Percentiles rank a stretch among this genome's conserved stretches.
Conservation (phyloP, 225 moss, liverwort and hornwort genomes). For the Antitrichia curtipendula region DNA sequence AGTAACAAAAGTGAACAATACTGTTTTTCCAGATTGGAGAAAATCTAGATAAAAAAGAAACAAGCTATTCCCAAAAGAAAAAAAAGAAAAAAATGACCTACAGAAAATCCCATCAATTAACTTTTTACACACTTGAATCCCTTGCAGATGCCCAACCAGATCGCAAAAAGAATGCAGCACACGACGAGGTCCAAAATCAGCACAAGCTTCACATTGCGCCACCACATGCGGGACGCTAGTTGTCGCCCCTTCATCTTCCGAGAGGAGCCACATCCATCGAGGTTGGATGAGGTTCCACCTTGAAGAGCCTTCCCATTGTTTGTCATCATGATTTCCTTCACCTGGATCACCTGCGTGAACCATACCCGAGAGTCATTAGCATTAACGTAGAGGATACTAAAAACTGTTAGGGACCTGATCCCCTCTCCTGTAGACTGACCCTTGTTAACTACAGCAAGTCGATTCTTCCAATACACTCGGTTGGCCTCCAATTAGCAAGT, state of each 20-base stretch:
- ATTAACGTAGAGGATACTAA: background rate
- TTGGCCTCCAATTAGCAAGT: background rate
- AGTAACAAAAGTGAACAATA: background rate
- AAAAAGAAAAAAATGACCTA: background rate
- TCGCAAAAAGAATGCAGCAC: constrained; percentile 38
- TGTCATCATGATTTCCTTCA: constrained; percentile 54
- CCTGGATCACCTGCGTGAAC: constrained; percentile 23
- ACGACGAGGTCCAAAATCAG: constrained; percentile 49
- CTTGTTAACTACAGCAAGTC: background rate
- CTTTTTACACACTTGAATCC: constrained; percentile 48
- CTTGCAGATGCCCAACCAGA: constrained; percentile 55
- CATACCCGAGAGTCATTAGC: background rate
- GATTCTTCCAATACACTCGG: background rate
- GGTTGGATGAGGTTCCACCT: constrained; percentile 10
- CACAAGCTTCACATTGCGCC: constrained; percentile 60
- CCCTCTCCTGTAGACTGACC: background rate
- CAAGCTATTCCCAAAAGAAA: background rate
- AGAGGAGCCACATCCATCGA: background rate
- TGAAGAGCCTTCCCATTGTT: constrained; percentile 40
- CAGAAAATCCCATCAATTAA: background rate
- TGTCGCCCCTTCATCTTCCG: constrained; percentile 26
- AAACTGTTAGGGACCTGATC: background rate
- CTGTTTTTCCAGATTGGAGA: background rate
- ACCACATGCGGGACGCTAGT: constrained; percentile 47
- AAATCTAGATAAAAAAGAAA: background rate